Base-by-base conservation (phyloP, 2,329 filamentous ascomycete species). In the Aspergillus eucalypticola region DNA sequence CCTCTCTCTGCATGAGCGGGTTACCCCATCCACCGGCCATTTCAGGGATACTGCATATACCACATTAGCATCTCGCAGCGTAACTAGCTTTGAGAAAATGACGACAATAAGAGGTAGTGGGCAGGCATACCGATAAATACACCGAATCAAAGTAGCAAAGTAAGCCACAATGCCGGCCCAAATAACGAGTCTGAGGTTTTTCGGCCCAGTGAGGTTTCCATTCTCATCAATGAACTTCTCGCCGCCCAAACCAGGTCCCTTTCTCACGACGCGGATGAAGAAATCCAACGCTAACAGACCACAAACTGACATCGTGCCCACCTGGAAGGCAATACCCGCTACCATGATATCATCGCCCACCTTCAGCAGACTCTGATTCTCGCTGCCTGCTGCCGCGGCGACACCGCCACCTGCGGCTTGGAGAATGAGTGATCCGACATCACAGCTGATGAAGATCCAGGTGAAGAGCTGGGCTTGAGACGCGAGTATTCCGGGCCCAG, bases 371-470 rank as follows among this genome's bases (percentile, higher is more conserved):
- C 72, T 69, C 21, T 60, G 50, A 17, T 78, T 62, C 3, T 64
- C 60, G 13, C 79, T 74, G 1, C 73, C 73, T 7, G 82, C 82
- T 0, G 81, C 79, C 0, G 85, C 83, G 1, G 86, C 83, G 49
- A 86, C 76, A 53, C 81, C 85, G 59, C 86, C 85, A 11, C 85
- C 85, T 7, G 78, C 78, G 4, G 83, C 84, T 70, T 88, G 86
- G 4, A 87, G 73, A 11, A 84, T 64, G n/a, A 88, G 79, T n/a
- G 82, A 84, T 56, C 84, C 66, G 44, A 87, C 64, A 64, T 88
- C 86, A 66, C 82, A 85, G n/a, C 75, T 68, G 64, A 88, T 83
- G 73, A 88, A 88, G 61, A 87, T 80, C 71, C 81, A 81, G 10
- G 85, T 86, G 70, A 86, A 87, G 55, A 80, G 75, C 5, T 74